Percentiles rank a stretch among this genome's conserved stretches.
Conservation (phyloP, 768 basidiomycete species). For the Pleurotus tuoliensis region DNA sequence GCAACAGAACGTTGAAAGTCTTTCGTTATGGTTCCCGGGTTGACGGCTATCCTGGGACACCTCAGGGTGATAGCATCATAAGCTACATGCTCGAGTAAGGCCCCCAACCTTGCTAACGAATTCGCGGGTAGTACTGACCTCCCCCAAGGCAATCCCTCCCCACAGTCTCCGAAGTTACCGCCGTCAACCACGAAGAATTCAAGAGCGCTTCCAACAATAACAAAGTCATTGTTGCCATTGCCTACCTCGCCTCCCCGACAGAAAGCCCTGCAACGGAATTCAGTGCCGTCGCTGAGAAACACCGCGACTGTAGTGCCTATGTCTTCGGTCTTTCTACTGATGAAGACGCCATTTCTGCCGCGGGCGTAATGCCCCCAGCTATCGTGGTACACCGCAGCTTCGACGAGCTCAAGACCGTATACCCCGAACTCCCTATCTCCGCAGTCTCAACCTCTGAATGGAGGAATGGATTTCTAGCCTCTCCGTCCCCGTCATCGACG, state of each 20-base stretch:
- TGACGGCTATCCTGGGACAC: conserved; percentile 77
- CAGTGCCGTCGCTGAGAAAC: conserved; percentile 73
- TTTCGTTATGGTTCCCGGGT: conserved; percentile 81
- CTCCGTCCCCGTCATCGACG: conserved; percentile 83
- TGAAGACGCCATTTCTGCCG: conserved; percentile 58
- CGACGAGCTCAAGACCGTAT: conserved; percentile 75
- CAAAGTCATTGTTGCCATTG: conserved; percentile 66
- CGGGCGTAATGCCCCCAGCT: conserved; percentile 74
- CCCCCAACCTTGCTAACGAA: not conserved
- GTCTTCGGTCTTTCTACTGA: conserved; percentile 89
- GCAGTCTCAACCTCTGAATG: conserved; percentile 58
- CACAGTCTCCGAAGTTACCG: conserved; percentile 81
- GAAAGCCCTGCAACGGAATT: conserved; percentile 73
- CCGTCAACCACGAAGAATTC: conserved; percentile 79
- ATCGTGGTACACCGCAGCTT: conserved; percentile 90
- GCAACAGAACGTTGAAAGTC: conserved; percentile 78
- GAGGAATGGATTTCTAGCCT: conserved; percentile 79
- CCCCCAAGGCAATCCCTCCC: conserved; percentile 78
- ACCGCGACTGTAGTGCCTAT: conserved; percentile 74
- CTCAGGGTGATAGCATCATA: conserved; percentile 94
- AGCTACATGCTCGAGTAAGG: conserved; percentile 94
- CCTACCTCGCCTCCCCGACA: conserved; percentile 75
- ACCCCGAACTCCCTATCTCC: conserved; percentile 54
- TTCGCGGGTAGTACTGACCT: not conserved
- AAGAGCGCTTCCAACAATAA: conserved; percentile 67